Base-by-base conservation (phyloP, 202 grass and related monocot genomes). In the Panicum hallii region DNA sequence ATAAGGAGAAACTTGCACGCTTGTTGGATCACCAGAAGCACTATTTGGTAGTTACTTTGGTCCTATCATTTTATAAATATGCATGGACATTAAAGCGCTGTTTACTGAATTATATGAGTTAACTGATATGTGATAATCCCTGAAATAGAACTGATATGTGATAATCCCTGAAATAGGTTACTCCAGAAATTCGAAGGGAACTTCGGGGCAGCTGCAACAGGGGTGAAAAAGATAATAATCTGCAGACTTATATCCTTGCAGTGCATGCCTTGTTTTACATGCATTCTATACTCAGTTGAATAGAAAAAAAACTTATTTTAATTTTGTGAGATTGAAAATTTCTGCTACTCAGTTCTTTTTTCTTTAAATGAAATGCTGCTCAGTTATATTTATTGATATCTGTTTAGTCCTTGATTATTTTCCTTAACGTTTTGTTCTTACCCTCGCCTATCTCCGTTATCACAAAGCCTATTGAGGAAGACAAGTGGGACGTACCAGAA, bases 1-100 rank as follows among this genome's bases (percentile, higher is more conserved):
- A 95, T 15, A 98, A 92, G 81, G 95, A 95, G 57, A 87, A 89
- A 47, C 89, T 98, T 76, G 30, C 12, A 42, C 64, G 74, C n/a
- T 86, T 98, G 79, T 83, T 95, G 67, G 91, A 95, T 89, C 77
- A 91, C 76, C 96, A 98, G 83, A 98, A 98, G 42, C 96, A 98
- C 70, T 90, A 98, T 86, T 86, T 95, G 86, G 96, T 98, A 90
- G 45, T 1, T 76, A 17, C 9, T 74, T 77, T 56, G 20, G 23
- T 63, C 45, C 66, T 44, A 12, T 52, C 13, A 7, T 67, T 61
- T 54, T 1, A 19, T 60, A 81, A 49, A 45, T 22, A 30, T 64
- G 73, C 72, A 72, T 89, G 70, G 38, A 19, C 67, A 32, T 20
- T 2, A 5, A 23, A 54, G 28, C 43, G 26, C 0, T 36, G 5